Percentiles rank a stretch among this genome's conserved stretches.
phyloP scores from a whole-genome alignment of 2,329 filamentous ascomycete species.

The Fusarium pseudograminearum region DNA sequence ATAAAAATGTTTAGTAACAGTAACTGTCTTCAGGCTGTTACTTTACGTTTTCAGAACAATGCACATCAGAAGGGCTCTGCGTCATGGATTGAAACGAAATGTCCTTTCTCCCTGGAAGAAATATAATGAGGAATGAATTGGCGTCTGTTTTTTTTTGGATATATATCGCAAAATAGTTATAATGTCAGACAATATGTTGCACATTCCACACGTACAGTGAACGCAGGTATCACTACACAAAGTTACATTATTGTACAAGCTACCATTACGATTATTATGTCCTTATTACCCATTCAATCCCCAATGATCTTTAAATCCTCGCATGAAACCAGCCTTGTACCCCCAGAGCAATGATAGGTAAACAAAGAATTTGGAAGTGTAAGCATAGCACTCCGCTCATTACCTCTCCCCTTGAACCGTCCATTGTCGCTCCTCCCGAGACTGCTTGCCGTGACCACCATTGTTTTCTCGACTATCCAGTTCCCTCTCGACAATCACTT shows the following conservation, averaged over 20 bases:
- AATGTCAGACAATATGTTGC: background rate
- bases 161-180: background rate
- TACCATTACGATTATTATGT: background rate
- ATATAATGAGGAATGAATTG: slow-evolving; percentile 36
- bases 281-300: background rate
- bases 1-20: no score
- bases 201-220: background rate
- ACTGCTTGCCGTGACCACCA: slow-evolving; percentile 21
- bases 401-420: slow-evolving; percentile 8
- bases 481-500: slow-evolving; percentile 63
- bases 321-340: background rate
- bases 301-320: background rate
- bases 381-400: background rate
- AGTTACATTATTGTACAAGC: slow-evolving; percentile 1
- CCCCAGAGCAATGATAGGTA: background rate
- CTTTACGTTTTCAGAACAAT: background rate
- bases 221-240: background rate
- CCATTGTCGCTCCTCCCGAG: slow-evolving; percentile 22
- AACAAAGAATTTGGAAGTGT: background rate
- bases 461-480: slow-evolving; percentile 47
- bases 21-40: background rate
- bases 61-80: slow-evolving; percentile 5
- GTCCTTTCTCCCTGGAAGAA: slow-evolving; percentile 2
- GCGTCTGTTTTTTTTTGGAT: slow-evolving; percentile 10
- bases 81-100: background rate